Percentiles rank a stretch among this genome's conserved stretches.
Evolutionary conservation across 768 basidiomycete genomes (phyloP).

Genomic region (Tylopilus cervinicoccineus): DNA sequence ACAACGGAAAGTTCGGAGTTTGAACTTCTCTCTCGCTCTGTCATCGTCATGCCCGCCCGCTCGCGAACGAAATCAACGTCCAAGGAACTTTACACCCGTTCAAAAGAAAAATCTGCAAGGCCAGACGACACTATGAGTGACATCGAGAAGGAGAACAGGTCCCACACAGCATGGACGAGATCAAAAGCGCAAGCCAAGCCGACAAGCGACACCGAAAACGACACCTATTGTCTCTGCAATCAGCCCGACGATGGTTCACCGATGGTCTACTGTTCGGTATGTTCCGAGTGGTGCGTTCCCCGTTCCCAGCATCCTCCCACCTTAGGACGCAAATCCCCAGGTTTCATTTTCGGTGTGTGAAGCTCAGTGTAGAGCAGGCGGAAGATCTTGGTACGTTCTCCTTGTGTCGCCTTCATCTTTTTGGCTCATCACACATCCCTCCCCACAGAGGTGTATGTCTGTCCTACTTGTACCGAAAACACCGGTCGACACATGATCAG

Average conservation of each 20-base stretch:
- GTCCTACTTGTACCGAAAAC: conserved; percentile 50
- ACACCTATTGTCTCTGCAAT: conserved; percentile 54
- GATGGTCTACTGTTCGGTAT: conserved; percentile 73
- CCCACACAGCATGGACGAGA: conserved; percentile 16
- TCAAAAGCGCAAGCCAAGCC: conserved; percentile 20
- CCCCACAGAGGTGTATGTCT: conserved; percentile 54
- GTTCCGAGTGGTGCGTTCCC: conserved; percentile 61
- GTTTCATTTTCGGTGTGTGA: conserved; percentile 82
- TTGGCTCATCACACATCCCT: conserved; percentile 14
- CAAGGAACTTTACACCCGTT: conserved; percentile 9
- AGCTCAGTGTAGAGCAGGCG: conserved; percentile 58
- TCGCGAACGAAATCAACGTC: conserved; percentile 39
- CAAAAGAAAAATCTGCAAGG: conserved; percentile 19
- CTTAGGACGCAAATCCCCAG: conserved; percentile 36
- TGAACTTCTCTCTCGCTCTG: conserved; percentile 22
- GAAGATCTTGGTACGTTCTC: conserved; percentile 70
- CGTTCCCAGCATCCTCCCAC: not conserved
- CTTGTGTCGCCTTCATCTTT: not conserved
- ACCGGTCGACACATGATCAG: conserved; percentile 67
- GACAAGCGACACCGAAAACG: conserved; percentile 19
- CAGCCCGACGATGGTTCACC: conserved; percentile 74
- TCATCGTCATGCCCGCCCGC: conserved; percentile 42
- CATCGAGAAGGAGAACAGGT: conserved; percentile 31
- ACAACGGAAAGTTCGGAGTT: conserved; percentile 30
- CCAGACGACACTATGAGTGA: conserved; percentile 22